Conservation (phyloP, 805 yeast genomes). For the Ogataea nitratoaversa region DNA sequence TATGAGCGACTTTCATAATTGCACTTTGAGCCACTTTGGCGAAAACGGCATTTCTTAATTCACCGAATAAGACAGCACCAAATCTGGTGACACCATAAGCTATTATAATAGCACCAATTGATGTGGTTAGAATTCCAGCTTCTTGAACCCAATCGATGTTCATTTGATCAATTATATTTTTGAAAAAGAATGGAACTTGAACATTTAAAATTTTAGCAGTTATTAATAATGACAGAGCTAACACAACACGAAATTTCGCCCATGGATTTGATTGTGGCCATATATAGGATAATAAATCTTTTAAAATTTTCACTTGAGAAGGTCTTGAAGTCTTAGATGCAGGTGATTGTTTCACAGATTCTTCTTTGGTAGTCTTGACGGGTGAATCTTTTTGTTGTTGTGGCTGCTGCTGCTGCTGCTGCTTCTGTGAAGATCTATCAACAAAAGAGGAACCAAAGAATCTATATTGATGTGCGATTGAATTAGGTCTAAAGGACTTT, state of each 20-base stretch:
- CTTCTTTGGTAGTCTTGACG: neutral
- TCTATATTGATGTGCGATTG: too few species aligned
- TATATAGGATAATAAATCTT: conserved; percentile 60
- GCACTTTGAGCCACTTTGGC: conserved; percentile 95
- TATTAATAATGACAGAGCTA: conserved; percentile 71
- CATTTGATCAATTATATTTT: conserved; percentile 84
- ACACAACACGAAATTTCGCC: conserved; percentile 66
- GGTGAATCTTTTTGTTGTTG: neutral
- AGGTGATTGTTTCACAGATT: conserved; percentile 2
- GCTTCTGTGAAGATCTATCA: too few species aligned
- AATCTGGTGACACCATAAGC: conserved; percentile 94
- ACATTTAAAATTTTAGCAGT: conserved; percentile 84
- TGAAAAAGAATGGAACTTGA: conserved; percentile 94
- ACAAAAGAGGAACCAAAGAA: too few species aligned
- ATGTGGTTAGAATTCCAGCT: conserved; percentile 57
- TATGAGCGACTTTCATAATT: conserved; percentile 81
- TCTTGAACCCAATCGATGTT: conserved; percentile 77
- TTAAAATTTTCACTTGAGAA: conserved; percentile 53
- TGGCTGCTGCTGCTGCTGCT: neutral
- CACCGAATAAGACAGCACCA: conserved; percentile 93
- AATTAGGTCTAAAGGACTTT: too few species aligned
- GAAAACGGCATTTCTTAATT: conserved; percentile 89
- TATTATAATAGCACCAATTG: conserved; percentile 63
- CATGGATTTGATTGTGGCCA: conserved; percentile 77
- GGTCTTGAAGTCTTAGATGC: conserved; percentile 18